Evolutionary conservation across 352 stramenopile genomes (phyloP).

Genomic region (Globisporangium perplexum): DNA sequence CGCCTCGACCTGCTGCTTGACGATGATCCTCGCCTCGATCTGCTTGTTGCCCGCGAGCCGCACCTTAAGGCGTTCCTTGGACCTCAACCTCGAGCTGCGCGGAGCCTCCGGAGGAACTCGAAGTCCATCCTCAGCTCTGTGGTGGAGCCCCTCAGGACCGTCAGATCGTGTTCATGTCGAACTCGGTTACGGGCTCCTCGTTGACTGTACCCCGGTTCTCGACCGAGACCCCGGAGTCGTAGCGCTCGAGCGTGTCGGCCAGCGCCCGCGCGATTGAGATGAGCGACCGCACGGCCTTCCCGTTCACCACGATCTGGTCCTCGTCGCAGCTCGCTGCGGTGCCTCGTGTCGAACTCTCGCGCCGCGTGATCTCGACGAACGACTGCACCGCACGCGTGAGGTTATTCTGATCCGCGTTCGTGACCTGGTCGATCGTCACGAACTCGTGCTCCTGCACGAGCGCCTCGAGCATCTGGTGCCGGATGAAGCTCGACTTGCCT

Average conservation of each 20-base stretch:
- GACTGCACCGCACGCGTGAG: conserved; percentile 28
- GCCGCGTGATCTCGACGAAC: conserved; percentile 26
- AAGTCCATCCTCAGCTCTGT: no score
- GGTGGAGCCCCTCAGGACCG: no score
- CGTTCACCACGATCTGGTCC: conserved; percentile 12
- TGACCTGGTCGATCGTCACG: conserved; percentile 22
- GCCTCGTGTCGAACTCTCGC: conserved; percentile 2
- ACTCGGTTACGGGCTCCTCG: conserved; percentile 23
- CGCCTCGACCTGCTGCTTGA: no score
- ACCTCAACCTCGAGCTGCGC: no score
- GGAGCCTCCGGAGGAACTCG: no score
- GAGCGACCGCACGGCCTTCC: conserved; percentile 26
- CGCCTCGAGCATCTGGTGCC: conserved; percentile 43
- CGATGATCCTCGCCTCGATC: no score
- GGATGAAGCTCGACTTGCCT: conserved; percentile 41
- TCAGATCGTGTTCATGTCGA: conserved; percentile 23
- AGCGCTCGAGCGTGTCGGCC: conserved; percentile 35
- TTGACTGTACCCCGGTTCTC: conserved; percentile 7
- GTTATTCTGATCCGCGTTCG: conserved; percentile 20
- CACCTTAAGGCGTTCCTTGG: no score
- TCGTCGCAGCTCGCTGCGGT: not conserved
- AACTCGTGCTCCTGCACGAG: conserved; percentile 48
- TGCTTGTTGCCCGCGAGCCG: no score
- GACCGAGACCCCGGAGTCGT: conserved; percentile 10
- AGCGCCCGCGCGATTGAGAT: conserved; percentile 43